These are phyloP conservation scores for Apiotrichum sp. DNA, from an alignment of 1,284 basidiomycete genomes.

Conservation along the genomic window DNA sequence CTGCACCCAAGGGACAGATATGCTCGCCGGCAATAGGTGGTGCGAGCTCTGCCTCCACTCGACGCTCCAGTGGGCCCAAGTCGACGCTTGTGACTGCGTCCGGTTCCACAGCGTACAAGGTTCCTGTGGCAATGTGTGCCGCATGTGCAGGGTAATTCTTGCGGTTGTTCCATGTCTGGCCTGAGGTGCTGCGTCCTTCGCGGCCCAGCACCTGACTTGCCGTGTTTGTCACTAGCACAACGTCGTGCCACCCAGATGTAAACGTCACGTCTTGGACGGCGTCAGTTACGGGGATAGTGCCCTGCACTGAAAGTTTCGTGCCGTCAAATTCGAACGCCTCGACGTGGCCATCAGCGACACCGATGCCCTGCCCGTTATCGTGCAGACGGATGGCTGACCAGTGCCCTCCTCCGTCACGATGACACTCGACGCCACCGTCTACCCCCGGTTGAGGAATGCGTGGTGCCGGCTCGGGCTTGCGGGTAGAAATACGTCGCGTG, in stretches of 20 bases:
- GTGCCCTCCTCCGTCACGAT: constrained; percentile 32
- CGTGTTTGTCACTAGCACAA: constrained; percentile 12
- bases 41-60: neutral
- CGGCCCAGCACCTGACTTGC: constrained; percentile 10
- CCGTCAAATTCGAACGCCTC: constrained; percentile 33
- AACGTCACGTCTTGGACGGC: constrained; percentile 15
- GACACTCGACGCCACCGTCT: constrained; percentile 34
- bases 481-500: constrained; percentile 4
- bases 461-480: neutral
- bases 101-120: neutral
- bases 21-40: constrained; percentile 1
- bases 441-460: constrained; percentile 15
- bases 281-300: constrained; percentile 8
- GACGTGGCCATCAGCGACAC: constrained; percentile 22
- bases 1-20: constrained; percentile 12
- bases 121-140: constrained; percentile 2
- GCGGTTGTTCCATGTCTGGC: neutral
- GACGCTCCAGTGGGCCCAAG: constrained; percentile 5
- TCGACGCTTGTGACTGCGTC: constrained; percentile 4
- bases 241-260: constrained; percentile 15
- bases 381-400: constrained; percentile 28
- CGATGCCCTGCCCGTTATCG: constrained; percentile 28
- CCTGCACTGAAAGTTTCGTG: constrained; percentile 19
- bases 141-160: constrained; percentile 5
- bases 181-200: neutral